Evolutionary conservation across 169 alveolate species (phyloP), one percentile per base, ranked within the genome.

Genomic region (Plasmodium inui): DNA sequence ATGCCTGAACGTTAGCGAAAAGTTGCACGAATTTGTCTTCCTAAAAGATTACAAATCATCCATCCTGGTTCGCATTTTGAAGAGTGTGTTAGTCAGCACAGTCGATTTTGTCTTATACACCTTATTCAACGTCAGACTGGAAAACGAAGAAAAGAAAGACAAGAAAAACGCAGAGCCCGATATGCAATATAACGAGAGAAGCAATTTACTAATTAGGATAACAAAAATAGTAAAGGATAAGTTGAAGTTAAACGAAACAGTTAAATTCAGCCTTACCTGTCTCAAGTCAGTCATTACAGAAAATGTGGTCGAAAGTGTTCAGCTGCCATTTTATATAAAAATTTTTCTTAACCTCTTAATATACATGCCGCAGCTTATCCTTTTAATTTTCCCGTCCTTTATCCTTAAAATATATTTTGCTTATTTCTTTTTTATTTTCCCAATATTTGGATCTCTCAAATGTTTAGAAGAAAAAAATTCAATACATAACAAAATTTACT

Each of bases 401-500:
- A 76, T 85, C 41, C 85, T 85, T 32, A 85, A 85, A 85, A 73
- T 85, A 10, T 85, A 85, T 85, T 85, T 85, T 28, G 78, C 78
- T 1, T 85, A 85, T 85, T 74, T 85, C 80, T 85, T 85, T 85
- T 85, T 73, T 74, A 74, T 85, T 74, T 39, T 78, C 44, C 93
- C 93, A 26, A 85, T 85, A 70, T 85, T 85, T 50, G 93, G 93
- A 74, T 85, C 93, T 17, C 93, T 85, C 78, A 85, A 85, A 85
- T 74, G 93, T 55, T 85, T 85, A 85, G 93, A 85, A 70, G 84
- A 85, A 74, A 85, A 85, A 74, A 85, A 74, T 30, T n/a, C 19
- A 30, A 19, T 74, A 19, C 93, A 85, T 28, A 73, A 85, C 57
- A 85, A 85, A 74, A 85, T 85, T 17, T 85, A 85, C 80, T 85